These are phyloP conservation scores for Pisolithus microcarpus DNA, from an alignment of 768 basidiomycete species.

Conservation along the genomic window DNA sequence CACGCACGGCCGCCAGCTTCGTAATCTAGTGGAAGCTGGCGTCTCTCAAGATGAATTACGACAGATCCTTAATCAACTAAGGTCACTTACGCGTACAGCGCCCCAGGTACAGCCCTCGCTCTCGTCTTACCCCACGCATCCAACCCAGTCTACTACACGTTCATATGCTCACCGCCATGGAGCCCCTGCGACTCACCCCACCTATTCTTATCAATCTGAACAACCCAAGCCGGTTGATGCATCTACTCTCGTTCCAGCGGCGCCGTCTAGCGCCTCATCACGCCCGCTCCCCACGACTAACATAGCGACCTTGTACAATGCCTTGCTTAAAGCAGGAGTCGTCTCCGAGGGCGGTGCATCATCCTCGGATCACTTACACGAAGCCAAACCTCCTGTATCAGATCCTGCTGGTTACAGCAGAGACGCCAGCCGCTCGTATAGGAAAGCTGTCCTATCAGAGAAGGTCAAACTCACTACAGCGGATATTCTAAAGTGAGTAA, in stretches of 20 bases:
- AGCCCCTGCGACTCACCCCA: conserved; percentile 26
- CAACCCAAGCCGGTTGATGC: conserved; percentile 22
- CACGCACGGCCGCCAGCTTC: conserved; percentile 39
- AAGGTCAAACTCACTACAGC: conserved; percentile 54
- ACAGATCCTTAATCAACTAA: conserved; percentile 68
- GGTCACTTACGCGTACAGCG: conserved; percentile 47
- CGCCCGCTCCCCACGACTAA: conserved; percentile 25
- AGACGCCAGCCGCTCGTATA: conserved; percentile 51
- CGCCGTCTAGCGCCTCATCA: conserved; percentile 19
- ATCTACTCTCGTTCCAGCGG: conserved; percentile 22
- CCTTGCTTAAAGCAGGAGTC: conserved; percentile 74
- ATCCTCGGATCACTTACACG: conserved; percentile 21
- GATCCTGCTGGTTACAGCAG: conserved; percentile 29
- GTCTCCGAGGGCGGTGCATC: conserved; percentile 48
- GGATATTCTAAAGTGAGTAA: conserved; percentile 65
- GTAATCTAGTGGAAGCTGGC: conserved; percentile 66
- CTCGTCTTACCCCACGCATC: conserved; percentile 19
- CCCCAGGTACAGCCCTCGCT: conserved; percentile 25
- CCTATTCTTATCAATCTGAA: conserved; percentile 20
- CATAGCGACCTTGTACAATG: conserved; percentile 55
- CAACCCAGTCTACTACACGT: conserved; percentile 23
- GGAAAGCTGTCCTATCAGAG: conserved; percentile 51
- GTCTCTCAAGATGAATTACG: conserved; percentile 74
- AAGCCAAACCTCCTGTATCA: conserved; percentile 28
- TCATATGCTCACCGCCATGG: conserved; percentile 25